Percentiles rank a stretch among this genome's conserved stretches.
Conservation (phyloP, 805 yeast genomes). For the Ogataea paradorogensis region DNA sequence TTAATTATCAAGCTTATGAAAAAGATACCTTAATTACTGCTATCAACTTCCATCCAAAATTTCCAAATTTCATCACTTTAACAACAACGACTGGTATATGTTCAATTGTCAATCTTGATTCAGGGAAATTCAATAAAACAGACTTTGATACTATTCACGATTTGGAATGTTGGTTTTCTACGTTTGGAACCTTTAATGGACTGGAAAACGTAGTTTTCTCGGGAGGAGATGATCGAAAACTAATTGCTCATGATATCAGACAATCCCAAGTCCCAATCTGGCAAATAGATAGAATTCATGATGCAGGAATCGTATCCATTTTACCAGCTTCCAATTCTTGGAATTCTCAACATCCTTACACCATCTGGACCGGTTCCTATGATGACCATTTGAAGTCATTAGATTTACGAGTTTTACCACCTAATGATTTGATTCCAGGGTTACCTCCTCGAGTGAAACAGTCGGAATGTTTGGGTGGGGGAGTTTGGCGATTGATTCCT, state of each 20-base stretch:
- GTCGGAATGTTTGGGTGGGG: constrained; percentile 71
- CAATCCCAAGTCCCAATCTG: constrained; percentile 35
- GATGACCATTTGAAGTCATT: constrained; percentile 73
- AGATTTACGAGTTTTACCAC: constrained; percentile 60
- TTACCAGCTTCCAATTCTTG: constrained; percentile 49
- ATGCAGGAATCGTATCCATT: constrained; percentile 88
- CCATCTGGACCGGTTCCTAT: constrained; percentile 85
- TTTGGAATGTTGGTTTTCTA: constrained; percentile 87
- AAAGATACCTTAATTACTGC: constrained; percentile 57
- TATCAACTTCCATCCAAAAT: constrained; percentile 50
- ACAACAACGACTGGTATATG: constrained; percentile 71
- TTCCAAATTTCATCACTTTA: constrained; percentile 39
- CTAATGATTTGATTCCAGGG: constrained; percentile 41
- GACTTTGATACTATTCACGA: constrained; percentile 48
- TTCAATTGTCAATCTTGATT: constrained; percentile 38
- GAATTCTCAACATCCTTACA: constrained; percentile 40
- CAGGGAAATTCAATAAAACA: constrained; percentile 12
- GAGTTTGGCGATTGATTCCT: constrained; percentile 91
- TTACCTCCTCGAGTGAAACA: constrained; percentile 48
- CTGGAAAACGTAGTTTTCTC: constrained; percentile 61
- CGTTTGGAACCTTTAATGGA: constrained; percentile 57
- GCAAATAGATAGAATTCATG: constrained; percentile 58
- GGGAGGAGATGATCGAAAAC: constrained; percentile 86
- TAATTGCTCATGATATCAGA: constrained; percentile 72
- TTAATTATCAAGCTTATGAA: constrained; percentile 47